phyloP scores from a whole-genome alignment of 352 stramenopile species.

The Globisporangium emineosum region DNA sequence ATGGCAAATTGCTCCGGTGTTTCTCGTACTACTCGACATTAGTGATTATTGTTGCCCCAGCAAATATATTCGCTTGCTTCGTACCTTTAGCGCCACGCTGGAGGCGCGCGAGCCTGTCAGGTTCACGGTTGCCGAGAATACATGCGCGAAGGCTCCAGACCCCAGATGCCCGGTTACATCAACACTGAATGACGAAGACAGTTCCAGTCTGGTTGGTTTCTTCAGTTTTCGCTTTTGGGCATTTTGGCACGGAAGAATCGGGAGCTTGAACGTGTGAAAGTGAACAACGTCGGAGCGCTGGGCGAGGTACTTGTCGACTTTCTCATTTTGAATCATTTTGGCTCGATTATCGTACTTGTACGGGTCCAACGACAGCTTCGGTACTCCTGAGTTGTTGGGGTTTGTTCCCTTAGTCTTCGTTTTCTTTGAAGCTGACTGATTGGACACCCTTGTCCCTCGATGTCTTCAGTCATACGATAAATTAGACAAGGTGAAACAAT shows the following conservation, averaged over 20 bases:
- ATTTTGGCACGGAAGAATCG: slow-evolving; percentile 42
- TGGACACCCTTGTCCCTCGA: background rate
- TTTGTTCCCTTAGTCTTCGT: slow-evolving; percentile 7
- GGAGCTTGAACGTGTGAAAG: slow-evolving; percentile 50
- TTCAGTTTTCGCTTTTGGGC: slow-evolving; percentile 50
- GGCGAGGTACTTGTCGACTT: slow-evolving; percentile 43
- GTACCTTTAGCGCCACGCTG: slow-evolving; percentile 68
- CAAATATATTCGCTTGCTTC: background rate
- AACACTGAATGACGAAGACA: slow-evolving; percentile 30
- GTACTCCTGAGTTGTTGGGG: background rate
- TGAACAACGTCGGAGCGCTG: slow-evolving; percentile 44
- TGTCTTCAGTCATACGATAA: slow-evolving; percentile 11
- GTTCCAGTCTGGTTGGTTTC: slow-evolving; percentile 38
- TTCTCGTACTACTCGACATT: slow-evolving; percentile 58
- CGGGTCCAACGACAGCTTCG: slow-evolving; percentile 35
- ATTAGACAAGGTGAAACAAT: slow-evolving; percentile 5
- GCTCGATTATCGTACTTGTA: slow-evolving; percentile 50
- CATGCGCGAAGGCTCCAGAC: slow-evolving; percentile 69
- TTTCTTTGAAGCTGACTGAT: slow-evolving; percentile 8
- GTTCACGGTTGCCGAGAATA: slow-evolving; percentile 55
- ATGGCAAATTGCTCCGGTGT: slow-evolving; percentile 59
- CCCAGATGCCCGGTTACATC: slow-evolving; percentile 59
- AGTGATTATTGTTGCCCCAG: background rate
- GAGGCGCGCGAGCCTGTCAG: slow-evolving; percentile 20
- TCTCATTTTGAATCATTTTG: slow-evolving; percentile 36